Evolutionary conservation across 2,329 filamentous ascomycete species (phyloP).

Genomic region (Cryphonectria nitschkei): DNA sequence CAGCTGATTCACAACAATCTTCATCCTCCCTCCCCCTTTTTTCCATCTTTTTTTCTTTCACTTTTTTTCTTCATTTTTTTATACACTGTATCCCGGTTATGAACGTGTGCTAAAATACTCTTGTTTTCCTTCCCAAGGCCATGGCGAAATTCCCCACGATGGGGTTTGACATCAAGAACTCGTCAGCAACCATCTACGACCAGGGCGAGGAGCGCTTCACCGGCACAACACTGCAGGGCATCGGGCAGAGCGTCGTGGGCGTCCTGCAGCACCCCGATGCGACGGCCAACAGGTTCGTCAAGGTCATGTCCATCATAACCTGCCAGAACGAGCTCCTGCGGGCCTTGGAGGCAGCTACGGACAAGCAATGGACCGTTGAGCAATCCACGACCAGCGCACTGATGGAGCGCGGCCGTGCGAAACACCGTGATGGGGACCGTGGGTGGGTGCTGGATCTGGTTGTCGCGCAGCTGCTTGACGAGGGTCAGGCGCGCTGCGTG

Average conservation of each 20-base stretch:
- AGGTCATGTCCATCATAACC: slow-evolving; percentile 44
- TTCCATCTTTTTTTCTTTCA: neutral
- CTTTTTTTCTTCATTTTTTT: neutral
- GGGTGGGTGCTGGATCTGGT: slow-evolving; percentile 37
- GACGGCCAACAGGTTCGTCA: slow-evolving; percentile 56
- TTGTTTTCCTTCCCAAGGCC: slow-evolving; percentile 20
- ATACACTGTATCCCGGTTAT: neutral
- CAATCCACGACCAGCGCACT: slow-evolving; percentile 9
- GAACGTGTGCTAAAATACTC: neutral
- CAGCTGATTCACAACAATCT: neutral
- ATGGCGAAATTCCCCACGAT: slow-evolving; percentile 33
- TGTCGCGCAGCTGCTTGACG: slow-evolving; percentile 38
- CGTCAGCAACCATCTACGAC: slow-evolving; percentile 47
- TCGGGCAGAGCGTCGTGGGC: slow-evolving; percentile 53
- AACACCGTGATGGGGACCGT: slow-evolving; percentile 30
- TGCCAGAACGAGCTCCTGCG: slow-evolving; percentile 29
- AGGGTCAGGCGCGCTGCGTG: slow-evolving; percentile 36
- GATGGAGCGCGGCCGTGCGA: slow-evolving; percentile 29
- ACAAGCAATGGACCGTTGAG: slow-evolving; percentile 33
- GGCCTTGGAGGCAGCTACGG: slow-evolving; percentile 33
- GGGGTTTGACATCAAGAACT: slow-evolving; percentile 36
- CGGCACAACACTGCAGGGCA: slow-evolving; percentile 49
- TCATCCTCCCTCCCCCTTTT: too few species aligned
- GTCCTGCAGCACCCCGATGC: slow-evolving; percentile 53
- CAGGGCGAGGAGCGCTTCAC: slow-evolving; percentile 54